These are phyloP conservation scores for Goffeauzyma gilvescens DNA, from an alignment of 768 basidiomycete genomes.

Conservation along the genomic window DNA sequence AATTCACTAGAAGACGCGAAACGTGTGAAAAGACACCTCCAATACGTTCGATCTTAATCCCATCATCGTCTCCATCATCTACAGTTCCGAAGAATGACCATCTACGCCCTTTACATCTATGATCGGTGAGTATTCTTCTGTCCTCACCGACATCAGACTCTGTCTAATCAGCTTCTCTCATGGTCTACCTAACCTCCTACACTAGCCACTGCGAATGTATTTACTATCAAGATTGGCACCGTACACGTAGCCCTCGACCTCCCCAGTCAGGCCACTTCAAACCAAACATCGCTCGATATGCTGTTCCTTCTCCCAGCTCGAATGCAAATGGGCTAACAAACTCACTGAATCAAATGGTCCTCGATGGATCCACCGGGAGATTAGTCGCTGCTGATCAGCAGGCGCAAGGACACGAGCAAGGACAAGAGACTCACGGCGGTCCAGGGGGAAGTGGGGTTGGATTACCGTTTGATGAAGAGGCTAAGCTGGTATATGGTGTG, in stretches of 20 bases:
- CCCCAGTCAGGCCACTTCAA: constrained; percentile 52
- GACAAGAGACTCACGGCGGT: neutral
- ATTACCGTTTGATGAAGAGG: constrained; percentile 88
- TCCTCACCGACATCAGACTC: neutral
- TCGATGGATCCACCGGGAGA: neutral
- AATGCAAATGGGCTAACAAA: neutral
- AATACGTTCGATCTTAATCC: no score
- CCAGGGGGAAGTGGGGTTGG: constrained; percentile 23
- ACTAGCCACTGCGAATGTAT: constrained; percentile 72
- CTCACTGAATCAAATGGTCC: neutral
- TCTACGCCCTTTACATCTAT: constrained; percentile 81
- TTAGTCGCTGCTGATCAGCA: neutral
- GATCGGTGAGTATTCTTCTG: constrained; percentile 44
- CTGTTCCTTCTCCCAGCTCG: constrained; percentile 18
- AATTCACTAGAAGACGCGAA: no score
- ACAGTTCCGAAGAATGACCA: constrained; percentile 53
- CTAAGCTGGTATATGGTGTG: constrained; percentile 91
- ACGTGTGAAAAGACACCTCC: no score
- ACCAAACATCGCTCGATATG: constrained; percentile 56
- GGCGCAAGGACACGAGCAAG: neutral
- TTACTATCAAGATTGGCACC: constrained; percentile 92
- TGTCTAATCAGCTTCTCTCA: constrained; percentile 1
- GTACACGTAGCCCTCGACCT: constrained; percentile 46
- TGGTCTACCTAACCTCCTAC: neutral
- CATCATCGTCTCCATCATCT: no score